phyloP scores from a whole-genome alignment of 208 protist genomes.

The Dictyostelium gargantuum region DNA sequence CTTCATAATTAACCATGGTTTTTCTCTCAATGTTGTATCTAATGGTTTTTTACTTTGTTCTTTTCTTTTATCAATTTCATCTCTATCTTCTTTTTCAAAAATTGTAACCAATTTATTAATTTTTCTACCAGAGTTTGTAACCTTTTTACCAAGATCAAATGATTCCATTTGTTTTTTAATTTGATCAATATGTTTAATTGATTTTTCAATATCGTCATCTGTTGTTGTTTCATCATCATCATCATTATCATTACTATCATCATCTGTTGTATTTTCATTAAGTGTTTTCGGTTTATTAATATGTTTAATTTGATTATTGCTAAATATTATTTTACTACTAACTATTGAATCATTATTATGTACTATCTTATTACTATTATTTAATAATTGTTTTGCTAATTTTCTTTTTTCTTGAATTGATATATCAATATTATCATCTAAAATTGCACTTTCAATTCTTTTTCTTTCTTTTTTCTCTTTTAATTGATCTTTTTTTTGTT shows the following conservation, averaged over 20 bases:
- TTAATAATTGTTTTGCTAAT: conserved; percentile 25
- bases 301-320: neutral
- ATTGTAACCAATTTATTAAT: conserved; percentile 72
- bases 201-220: neutral
- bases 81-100: conserved; percentile 77
- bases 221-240: neutral
- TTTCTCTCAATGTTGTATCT: neutral
- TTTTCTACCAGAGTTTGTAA: neutral
- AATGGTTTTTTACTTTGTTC: conserved; percentile 54
- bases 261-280: neutral
- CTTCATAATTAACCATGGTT: conserved; percentile 53
- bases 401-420: conserved; percentile 40
- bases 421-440: neutral
- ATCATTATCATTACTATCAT: neutral
- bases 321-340: neutral
- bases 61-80: conserved; percentile 75
- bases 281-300: neutral
- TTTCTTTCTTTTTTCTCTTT: conserved; percentile 65
- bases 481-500: conserved; percentile 70
- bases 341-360: neutral
- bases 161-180: neutral
- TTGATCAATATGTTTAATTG: neutral
- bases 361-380: neutral
- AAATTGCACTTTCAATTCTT: conserved; percentile 2
- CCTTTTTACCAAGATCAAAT: neutral